Conservation (phyloP, 208 protist species). For the Leishmania aethiopica region DNA sequence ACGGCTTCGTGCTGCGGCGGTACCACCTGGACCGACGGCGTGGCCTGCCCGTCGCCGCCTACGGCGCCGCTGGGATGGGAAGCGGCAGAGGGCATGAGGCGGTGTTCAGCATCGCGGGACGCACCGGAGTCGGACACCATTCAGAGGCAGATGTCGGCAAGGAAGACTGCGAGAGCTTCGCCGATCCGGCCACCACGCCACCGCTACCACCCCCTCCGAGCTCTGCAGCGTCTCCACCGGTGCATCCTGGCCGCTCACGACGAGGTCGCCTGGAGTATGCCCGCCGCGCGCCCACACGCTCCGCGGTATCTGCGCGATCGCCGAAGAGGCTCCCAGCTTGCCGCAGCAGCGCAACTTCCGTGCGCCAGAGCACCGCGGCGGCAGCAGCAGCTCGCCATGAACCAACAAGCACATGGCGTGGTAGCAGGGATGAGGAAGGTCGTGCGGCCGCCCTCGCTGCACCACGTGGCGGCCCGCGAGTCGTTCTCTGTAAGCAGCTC, state of each 20-base stretch:
- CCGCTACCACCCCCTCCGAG: neutral
- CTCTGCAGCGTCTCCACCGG: neutral
- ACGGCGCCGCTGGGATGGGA: neutral
- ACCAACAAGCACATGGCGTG: neutral
- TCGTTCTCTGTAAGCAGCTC: neutral
- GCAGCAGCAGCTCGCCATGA: neutral
- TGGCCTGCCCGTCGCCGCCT: conserved; percentile 2
- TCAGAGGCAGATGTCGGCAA: neutral
- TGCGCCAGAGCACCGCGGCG: neutral
- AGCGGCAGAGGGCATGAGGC: no score
- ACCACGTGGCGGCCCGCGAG: neutral
- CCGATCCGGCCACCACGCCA: neutral
- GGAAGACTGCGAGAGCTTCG: neutral
- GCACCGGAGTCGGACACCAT: neutral
- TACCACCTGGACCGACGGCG: conserved; percentile 30
- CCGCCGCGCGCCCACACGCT: neutral
- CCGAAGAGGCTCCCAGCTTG: neutral
- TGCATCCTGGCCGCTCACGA: neutral
- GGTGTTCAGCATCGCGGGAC: neutral
- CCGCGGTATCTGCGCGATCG: neutral
- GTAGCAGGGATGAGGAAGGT: neutral
- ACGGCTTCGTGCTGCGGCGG: conserved; percentile 11
- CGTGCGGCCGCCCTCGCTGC: neutral
- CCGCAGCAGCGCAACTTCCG: neutral
- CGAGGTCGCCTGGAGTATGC: neutral